Conservation (phyloP, 768 basidiomycete species). For the Amanita pseudoporphyria region DNA sequence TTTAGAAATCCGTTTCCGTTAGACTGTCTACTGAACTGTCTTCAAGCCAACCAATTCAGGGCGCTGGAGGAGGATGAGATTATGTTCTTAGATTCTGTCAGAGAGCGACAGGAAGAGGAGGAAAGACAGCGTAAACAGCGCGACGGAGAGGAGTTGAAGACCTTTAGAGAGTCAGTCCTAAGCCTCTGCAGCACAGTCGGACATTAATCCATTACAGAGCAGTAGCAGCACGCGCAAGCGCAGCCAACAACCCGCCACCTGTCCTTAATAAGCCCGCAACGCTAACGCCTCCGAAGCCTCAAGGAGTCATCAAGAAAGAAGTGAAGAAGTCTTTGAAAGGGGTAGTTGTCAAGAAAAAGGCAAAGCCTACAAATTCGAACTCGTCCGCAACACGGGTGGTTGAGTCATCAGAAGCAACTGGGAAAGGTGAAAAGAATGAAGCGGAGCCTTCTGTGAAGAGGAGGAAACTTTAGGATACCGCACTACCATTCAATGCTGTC, state of each 20-base stretch:
- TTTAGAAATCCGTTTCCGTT: constrained; percentile 10
- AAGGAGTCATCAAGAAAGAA: constrained; percentile 45
- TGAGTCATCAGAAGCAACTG: constrained; percentile 12
- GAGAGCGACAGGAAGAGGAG: constrained; percentile 67
- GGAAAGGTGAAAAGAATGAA: constrained; percentile 11
- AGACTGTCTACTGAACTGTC: constrained; percentile 7
- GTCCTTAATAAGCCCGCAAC: constrained; percentile 21
- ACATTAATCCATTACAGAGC: constrained; percentile 23
- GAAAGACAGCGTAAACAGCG: constrained; percentile 64
- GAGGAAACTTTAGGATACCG: constrained; percentile 8
- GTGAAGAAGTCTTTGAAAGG: constrained; percentile 64
- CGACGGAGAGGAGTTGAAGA: constrained; percentile 72
- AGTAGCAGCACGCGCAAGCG: constrained; percentile 60
- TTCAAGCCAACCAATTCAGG: constrained; percentile 75
- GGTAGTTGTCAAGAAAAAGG: constrained; percentile 71
- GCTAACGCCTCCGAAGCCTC: constrained; percentile 24
- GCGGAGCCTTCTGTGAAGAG: constrained; percentile 7
- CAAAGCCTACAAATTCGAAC: constrained; percentile 27
- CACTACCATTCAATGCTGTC: neutral
- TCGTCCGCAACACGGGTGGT: constrained; percentile 6
- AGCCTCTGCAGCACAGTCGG: constrained; percentile 4
- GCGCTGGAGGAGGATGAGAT: constrained; percentile 87
- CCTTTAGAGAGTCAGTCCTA: constrained; percentile 60
- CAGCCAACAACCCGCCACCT: constrained; percentile 35
- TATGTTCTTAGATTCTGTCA: constrained; percentile 76